These are phyloP conservation scores for Phytophthora capsici DNA, from an alignment of 352 stramenopile genomes.

Conservation along the genomic window DNA sequence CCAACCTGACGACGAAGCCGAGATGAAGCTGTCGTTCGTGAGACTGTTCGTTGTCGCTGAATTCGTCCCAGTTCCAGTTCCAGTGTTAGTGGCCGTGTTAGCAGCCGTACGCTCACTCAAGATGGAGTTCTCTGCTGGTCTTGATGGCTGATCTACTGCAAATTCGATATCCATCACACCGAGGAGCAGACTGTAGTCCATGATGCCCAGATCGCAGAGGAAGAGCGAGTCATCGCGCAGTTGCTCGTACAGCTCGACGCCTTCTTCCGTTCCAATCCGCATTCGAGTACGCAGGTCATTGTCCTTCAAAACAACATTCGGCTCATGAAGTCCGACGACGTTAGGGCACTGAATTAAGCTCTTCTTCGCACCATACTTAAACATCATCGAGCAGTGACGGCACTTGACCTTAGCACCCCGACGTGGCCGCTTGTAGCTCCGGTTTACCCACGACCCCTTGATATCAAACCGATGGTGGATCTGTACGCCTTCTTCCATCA, in stretches of 20 bases:
- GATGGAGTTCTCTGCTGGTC: conserved; percentile 42
- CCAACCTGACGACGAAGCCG: conserved; percentile 35
- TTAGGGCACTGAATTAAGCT: conserved; percentile 76
- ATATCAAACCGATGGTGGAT: conserved; percentile 92
- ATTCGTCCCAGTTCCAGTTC: conserved; percentile 1
- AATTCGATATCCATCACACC: conserved; percentile 88
- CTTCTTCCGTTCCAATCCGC: conserved; percentile 67
- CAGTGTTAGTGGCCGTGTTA: conserved; percentile 26
- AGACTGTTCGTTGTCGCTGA: conserved; percentile 16
- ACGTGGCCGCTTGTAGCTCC: conserved; percentile 80
- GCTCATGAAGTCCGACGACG: conserved; percentile 79
- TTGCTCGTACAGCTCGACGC: conserved; percentile 67
- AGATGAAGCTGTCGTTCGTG: conserved; percentile 57
- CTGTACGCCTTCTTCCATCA: conserved; percentile 60
- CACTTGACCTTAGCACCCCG: conserved; percentile 84
- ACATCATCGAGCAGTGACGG: conserved; percentile 88
- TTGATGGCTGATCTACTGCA: conserved; percentile 60
- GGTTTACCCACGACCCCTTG: conserved; percentile 93
- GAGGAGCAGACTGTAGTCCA: conserved; percentile 92
- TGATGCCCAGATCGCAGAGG: conserved; percentile 80
- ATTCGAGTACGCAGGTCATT: conserved; percentile 86
- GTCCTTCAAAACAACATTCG: conserved; percentile 89
- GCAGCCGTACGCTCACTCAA: conserved; percentile 26
- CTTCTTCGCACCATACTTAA: conserved; percentile 79
- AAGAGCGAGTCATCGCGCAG: conserved; percentile 81